Base-by-base conservation (phyloP, 345 rosid genomes). In the Gossypium australe region DNA sequence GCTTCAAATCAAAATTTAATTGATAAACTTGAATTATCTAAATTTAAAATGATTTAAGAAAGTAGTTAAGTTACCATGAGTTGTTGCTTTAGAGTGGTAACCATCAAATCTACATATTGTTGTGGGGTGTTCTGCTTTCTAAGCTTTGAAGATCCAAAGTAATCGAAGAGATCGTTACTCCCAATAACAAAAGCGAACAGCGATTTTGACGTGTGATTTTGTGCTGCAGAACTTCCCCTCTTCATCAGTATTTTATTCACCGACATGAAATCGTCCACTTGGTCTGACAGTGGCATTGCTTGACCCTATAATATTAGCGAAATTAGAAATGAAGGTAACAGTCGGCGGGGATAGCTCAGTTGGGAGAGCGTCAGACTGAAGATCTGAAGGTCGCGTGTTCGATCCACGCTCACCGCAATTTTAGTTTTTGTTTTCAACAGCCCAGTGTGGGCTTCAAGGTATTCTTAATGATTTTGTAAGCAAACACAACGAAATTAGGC, bases 351-450 rank as follows among this genome's bases (percentile, higher is more conserved):
- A 86, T 88, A 88, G 95, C 92, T 88, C 92, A 88, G 95, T 88
- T 86, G 90, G 89, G 90, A 86, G 92, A 88, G 92, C 89, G 86
- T 90, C 89, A 88, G 91, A 86, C 89, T 88, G 92, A 90, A 88
- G 91, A 90, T 90, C 90, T 88, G 87, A 85, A 90, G 90, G 90
- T 81, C 92, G 80, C 85, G 89, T 88, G 90, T 90, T 90, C 89
- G 89, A 86, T 88, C 89, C 92, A 89, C 87, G 90, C 80, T 88
- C 91, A 90, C 89, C 91, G 92, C 91, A 87, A 0, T 25, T 4
- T 5, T 5, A 5, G 41, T 34, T 34, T 34, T 60, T 24, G 2
- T 10, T 9, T 22, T 20, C 41, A 34, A 34, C 41, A 34, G 41
- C 41, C 41, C 7, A 34, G 41, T 34, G 52, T 48, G 52, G 52